phyloP scores from a whole-genome alignment of 1,284 basidiomycete genomes.

The Trametes pubescens region DNA sequence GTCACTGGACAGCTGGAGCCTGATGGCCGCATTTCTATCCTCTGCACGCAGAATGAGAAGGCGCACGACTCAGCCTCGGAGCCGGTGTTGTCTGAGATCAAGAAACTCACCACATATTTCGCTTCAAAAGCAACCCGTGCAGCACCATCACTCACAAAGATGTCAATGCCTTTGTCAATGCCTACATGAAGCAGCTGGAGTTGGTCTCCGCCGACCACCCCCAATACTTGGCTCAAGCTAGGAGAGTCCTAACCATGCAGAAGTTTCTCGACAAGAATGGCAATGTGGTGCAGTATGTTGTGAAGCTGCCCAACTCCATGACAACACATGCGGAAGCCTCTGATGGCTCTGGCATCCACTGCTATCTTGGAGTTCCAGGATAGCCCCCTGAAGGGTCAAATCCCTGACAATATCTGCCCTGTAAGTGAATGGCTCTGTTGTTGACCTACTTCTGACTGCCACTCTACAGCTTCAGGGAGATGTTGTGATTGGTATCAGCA shows the following conservation, averaged over 20 bases:
- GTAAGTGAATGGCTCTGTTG: background rate
- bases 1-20: no score
- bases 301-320: no score
- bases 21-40: no score
- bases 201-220: background rate
- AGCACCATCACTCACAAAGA: background rate
- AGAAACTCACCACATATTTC: background rate
- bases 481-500: background rate
- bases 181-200: background rate
- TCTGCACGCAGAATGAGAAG: no score
- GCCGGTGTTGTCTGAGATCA: no score
- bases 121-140: background rate
- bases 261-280: background rate
- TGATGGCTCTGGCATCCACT: background rate
- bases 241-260: background rate
- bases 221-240: background rate
- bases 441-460: background rate
- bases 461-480: background rate
- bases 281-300: no score
- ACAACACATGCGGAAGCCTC: background rate
- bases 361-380: background rate
- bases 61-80: no score
- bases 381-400: background rate
- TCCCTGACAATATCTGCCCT: background rate
- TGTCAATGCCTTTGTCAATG: background rate